A percentile compares a stretch with the other conserved stretches of the same genome.
Evolutionary conservation across 2,329 filamentous ascomycete genomes (phyloP).

Genomic region (Fusarium tjaetaba): DNA sequence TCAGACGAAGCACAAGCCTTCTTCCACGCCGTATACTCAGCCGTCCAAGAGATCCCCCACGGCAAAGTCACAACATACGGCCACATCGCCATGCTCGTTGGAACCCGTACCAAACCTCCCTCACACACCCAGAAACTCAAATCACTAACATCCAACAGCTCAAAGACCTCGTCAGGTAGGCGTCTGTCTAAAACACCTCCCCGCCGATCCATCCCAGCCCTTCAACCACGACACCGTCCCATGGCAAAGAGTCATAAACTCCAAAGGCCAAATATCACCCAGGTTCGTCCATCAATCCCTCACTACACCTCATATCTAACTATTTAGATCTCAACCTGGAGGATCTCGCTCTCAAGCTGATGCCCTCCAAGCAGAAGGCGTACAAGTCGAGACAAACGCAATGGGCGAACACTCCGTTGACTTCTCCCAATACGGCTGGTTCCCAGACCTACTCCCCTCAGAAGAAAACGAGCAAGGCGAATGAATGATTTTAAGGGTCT

Average conservation of each 20-base stretch:
- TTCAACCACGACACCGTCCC: conserved; percentile 85
- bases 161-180: conserved; percentile 86
- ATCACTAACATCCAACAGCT: conserved; percentile 54
- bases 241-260: conserved; percentile 93
- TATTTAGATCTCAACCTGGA: conserved; percentile 58
- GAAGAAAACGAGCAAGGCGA: conserved; percentile 41
- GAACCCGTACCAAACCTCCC: conserved; percentile 70
- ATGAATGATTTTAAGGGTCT: conserved; percentile 16
- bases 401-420: conserved; percentile 64
- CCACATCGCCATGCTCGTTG: conserved; percentile 77
- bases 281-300: conserved; percentile 60
- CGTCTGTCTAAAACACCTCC: conserved; percentile 87
- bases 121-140: conserved; percentile 49
- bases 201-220: conserved; percentile 59
- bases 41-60: conserved; percentile 83
- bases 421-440: conserved; percentile 65
- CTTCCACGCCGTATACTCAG: conserved; percentile 80
- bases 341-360: conserved; percentile 61
- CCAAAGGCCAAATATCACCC: conserved; percentile 86
- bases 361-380: conserved; percentile 62
- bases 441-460: conserved; percentile 61
- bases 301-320: background rate
- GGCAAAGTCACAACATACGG: conserved; percentile 91
- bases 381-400: conserved; percentile 58
- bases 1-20: conserved; percentile 80